Percentiles rank a stretch among this genome's conserved stretches.
These are phyloP conservation scores for Cryptococcus floricola DNA, from an alignment of 1,284 basidiomycete genomes.

Conservation along the genomic window DNA sequence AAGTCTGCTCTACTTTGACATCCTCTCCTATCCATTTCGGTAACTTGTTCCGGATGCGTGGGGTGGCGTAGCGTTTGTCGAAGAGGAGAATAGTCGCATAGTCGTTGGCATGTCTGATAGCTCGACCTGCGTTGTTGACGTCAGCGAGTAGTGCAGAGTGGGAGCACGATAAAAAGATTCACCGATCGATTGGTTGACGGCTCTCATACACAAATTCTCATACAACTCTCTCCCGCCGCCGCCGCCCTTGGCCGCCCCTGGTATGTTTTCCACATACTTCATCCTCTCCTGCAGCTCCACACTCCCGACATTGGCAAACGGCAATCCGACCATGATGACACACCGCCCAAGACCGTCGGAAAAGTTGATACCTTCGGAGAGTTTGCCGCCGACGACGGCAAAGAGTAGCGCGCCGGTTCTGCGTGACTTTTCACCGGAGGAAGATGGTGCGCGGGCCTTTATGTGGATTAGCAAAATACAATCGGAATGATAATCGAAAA, in stretches of 20 bases:
- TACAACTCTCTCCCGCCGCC: conserved; percentile 67
- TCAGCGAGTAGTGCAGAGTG: conserved; percentile 1
- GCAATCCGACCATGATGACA: conserved; percentile 85
- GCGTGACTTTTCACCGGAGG: conserved; percentile 13
- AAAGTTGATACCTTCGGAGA: conserved; percentile 95
- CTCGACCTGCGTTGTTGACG: conserved; percentile 61
- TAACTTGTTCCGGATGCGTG: conserved; percentile 67
- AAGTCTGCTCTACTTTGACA: conserved; percentile 61
- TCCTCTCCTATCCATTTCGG: conserved; percentile 80
- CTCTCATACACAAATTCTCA: conserved; percentile 90
- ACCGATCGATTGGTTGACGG: conserved; percentile 97
- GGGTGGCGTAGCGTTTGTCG: conserved; percentile 69
- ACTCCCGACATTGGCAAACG: conserved; percentile 88
- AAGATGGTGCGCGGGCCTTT: conserved; percentile 10
- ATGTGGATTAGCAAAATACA: conserved; percentile 1
- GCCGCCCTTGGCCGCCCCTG: conserved; percentile 61
- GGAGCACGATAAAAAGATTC: conserved; percentile 22
- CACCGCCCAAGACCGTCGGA: conserved; percentile 81
- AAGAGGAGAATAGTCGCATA: conserved; percentile 81
- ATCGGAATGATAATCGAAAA: background rate
- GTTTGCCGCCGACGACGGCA: conserved; percentile 93
- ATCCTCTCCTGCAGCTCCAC: conserved; percentile 87
- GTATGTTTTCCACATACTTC: conserved; percentile 63
- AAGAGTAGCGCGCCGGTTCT: conserved; percentile 69
- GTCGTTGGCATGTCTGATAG: conserved; percentile 79